Conservation (phyloP, 495 filamentous ascomycete genomes). For the Talaromyces borbonicus region DNA sequence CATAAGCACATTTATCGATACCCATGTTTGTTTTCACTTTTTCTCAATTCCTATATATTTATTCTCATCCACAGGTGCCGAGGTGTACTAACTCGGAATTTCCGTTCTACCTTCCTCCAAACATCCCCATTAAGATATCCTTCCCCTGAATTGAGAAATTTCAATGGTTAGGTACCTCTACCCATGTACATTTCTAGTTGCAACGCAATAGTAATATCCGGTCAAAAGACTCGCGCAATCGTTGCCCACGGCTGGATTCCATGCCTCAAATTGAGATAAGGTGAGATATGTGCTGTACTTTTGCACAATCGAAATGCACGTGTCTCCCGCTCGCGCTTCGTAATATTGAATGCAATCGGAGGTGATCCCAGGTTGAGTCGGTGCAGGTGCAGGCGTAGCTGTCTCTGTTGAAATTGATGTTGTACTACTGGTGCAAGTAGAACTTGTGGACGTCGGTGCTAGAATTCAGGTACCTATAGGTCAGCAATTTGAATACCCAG, state of each 20-base stretch:
- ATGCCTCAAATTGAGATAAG: conserved; percentile 9
- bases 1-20: too few relatives aligned
- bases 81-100: too few relatives aligned
- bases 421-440: conserved; percentile 2
- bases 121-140: not conserved
- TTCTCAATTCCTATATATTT: too few relatives aligned
- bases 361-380: conserved; percentile 15
- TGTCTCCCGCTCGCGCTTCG: conserved; percentile 15
- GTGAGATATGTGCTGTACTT: conserved; percentile 8
- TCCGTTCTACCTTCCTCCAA: too few relatives aligned
- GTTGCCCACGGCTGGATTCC: conserved; percentile 14
- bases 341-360: conserved; percentile 12
- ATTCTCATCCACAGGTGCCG: too few relatives aligned
- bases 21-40: too few relatives aligned
- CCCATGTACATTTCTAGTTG: not conserved
- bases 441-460: conserved; percentile 9
- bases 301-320: conserved; percentile 13
- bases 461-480: not conserved
- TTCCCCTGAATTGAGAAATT: not conserved
- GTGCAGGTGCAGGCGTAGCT: conserved; percentile 8
- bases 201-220: conserved; percentile 9
- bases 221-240: conserved; percentile 7
- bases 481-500: not conserved
- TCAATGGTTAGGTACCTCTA: too few relatives aligned
- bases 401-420: conserved; percentile 2